phyloP scores from a whole-genome alignment of 2,329 filamentous ascomycete genomes.

The Epicoccum nigrum region DNA sequence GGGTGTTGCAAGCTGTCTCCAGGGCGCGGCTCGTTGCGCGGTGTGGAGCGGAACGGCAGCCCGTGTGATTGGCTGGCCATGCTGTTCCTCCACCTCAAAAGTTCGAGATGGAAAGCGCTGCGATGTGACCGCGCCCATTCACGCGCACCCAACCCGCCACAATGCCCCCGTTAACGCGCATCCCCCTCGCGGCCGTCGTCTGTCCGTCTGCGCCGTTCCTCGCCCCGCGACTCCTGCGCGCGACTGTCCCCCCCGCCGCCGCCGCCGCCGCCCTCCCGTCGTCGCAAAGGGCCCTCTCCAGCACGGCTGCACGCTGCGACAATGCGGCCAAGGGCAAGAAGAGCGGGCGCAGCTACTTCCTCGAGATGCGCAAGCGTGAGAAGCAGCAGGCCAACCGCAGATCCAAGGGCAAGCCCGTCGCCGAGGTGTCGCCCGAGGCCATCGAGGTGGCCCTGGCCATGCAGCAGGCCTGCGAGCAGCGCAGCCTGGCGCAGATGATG shows the following conservation, averaged over 20 bases:
- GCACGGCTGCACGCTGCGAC: slow-evolving; percentile 20
- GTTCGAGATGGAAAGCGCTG: not conserved
- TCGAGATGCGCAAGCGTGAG: slow-evolving; percentile 13
- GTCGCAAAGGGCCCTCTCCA: not conserved
- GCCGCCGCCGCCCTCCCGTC: slow-evolving; percentile 14
- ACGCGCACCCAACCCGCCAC: not conserved
- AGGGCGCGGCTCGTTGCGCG: slow-evolving; percentile 9
- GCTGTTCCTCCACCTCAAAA: slow-evolving; percentile 6
- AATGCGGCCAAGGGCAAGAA: slow-evolving; percentile 17
- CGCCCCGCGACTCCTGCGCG: slow-evolving; percentile 38
- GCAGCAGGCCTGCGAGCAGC: slow-evolving; percentile 25
- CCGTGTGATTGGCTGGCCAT: no score
- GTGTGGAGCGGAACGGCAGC: slow-evolving; percentile 31
- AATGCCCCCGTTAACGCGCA: slow-evolving; percentile 33
- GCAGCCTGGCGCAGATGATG: slow-evolving; percentile 28
- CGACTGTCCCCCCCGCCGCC: slow-evolving; percentile 16
- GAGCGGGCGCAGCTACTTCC: slow-evolving; percentile 13
- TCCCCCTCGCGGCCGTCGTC: slow-evolving; percentile 38
- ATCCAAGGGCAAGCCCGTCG: not conserved
- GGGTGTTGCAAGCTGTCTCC: slow-evolving; percentile 39
- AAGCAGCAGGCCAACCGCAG: not conserved
- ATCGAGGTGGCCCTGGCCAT: slow-evolving; percentile 18
- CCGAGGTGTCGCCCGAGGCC: slow-evolving; percentile 1
- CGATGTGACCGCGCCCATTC: not conserved
- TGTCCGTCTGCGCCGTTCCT: slow-evolving; percentile 47